These are phyloP conservation scores for Didymella lethalis DNA, from an alignment of 2,329 filamentous ascomycete species.

Conservation along the genomic window DNA sequence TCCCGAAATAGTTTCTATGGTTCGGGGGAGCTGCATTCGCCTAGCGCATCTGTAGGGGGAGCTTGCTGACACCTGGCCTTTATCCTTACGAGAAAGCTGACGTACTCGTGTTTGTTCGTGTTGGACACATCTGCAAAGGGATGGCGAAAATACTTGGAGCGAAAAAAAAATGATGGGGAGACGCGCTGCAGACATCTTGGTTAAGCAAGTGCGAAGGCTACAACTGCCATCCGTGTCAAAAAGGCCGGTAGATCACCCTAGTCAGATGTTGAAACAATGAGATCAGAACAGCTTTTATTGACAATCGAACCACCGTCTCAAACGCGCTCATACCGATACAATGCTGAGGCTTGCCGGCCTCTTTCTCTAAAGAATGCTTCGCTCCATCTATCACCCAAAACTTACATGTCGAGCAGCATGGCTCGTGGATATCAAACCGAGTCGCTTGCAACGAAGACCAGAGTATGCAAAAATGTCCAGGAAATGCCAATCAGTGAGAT, in stretches of 20 bases:
- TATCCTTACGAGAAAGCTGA: slow-evolving; percentile 25
- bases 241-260: slow-evolving; percentile 17
- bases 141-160: not conserved
- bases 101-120: slow-evolving; percentile 11
- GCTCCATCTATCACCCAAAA: slow-evolving; percentile 41
- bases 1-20: slow-evolving; percentile 38
- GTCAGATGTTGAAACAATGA: slow-evolving; percentile 6
- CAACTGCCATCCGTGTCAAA: slow-evolving; percentile 11
- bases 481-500: slow-evolving; percentile 28
- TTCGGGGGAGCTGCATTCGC: slow-evolving; percentile 29
- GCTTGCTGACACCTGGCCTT: slow-evolving; percentile 24
- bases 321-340: slow-evolving; percentile 25
- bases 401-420: slow-evolving; percentile 28
- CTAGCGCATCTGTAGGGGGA: slow-evolving; percentile 20
- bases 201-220: not conserved
- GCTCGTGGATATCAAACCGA: slow-evolving; percentile 39
- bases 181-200: not conserved
- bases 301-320: slow-evolving; percentile 12
- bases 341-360: slow-evolving; percentile 21
- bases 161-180: not conserved
- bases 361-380: slow-evolving; percentile 34
- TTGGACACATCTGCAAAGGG: slow-evolving; percentile 6
- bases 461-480: slow-evolving; percentile 31
- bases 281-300: slow-evolving; percentile 21
- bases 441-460: slow-evolving; percentile 27